phyloP scores from a whole-genome alignment of 2,329 filamentous ascomycete species.

The Nectriaceae sp. region DNA sequence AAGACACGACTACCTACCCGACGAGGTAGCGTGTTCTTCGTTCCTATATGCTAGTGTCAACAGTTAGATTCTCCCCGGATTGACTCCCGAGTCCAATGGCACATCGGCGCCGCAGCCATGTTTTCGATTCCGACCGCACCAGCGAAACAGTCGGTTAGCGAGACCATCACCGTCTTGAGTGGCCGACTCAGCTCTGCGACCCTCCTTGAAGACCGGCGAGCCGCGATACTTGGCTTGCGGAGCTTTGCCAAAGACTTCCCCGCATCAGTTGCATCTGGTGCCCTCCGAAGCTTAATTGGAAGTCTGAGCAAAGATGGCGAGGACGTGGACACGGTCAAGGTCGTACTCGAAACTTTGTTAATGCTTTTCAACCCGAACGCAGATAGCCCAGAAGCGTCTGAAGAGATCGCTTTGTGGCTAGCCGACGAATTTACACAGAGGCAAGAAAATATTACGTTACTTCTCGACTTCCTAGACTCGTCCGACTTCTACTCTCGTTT shows the following conservation, averaged over 20 bases:
- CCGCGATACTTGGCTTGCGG: constrained; percentile 86
- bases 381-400: constrained; percentile 84
- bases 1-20: neutral
- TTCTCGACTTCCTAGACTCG: constrained; percentile 86
- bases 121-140: constrained; percentile 72
- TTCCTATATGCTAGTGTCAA: constrained; percentile 12
- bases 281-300: constrained; percentile 83
- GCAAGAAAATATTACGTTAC: constrained; percentile 91
- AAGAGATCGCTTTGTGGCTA: constrained; percentile 94
- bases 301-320: constrained; percentile 85
- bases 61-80: constrained; percentile 14
- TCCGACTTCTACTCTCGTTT: constrained; percentile 88
- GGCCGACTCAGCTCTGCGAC: constrained; percentile 86
- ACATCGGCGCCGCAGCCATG: constrained; percentile 43
- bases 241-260: constrained; percentile 97
- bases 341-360: constrained; percentile 90
- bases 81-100: constrained; percentile 31
- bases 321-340: constrained; percentile 94
- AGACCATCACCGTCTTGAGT: constrained; percentile 90
- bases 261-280: constrained; percentile 90
- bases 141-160: constrained; percentile 92
- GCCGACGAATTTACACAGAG: constrained; percentile 97
- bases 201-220: constrained; percentile 89
- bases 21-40: neutral
- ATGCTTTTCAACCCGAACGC: constrained; percentile 81